Base-by-base conservation (phyloP, 306 rosid genomes). In the Glycine tomentella region DNA sequence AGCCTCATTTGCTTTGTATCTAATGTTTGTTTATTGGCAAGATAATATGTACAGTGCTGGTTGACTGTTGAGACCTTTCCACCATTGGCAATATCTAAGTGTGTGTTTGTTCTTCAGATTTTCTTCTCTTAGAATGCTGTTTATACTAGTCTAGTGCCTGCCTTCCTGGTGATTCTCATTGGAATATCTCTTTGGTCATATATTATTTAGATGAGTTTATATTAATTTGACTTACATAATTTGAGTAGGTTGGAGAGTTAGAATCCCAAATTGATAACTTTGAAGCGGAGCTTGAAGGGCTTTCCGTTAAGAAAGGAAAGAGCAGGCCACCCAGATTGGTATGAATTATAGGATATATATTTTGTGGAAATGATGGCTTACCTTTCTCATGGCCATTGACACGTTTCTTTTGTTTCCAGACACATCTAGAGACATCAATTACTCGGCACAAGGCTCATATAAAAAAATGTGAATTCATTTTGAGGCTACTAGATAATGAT, bases 221-320 rank as follows among this genome's bases (percentile, higher is more conserved):
- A 79, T 82, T 75, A 50, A 40, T 49, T 71, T 66, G 48, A 67
- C 53, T 63, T 46, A 6, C 61, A 74, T 70, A 38, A 65, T 71
- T 70, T 70, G 79, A 87, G 69, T 80, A 93, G 99, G 99, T 95
- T 75, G 85, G 89, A 40, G 99, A 95, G 87, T 85, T 95, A 88
- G 99, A 95, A 84, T 89, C 93, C 64, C 99, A 95, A 86, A 93
- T 93, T 82, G 99, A 95, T 85, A 90, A 12, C 87, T 95, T 95
- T 86, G 99, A 95, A 88, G 99, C 99, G 42, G 99, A 95, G 90
- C 61, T 95, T 45, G 99, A 95, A 86, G 99, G 99, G 68, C 89
- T 95, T 78, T 73, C 97, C 48, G 97, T 93, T 80, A 95, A 88
- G 87, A 95, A 95, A 83, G 99, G 99, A 72, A 95, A 95, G 84